These are phyloP conservation scores for Vicia villosa DNA, from an alignment of 306 rosid species.

Conservation along the genomic window DNA sequence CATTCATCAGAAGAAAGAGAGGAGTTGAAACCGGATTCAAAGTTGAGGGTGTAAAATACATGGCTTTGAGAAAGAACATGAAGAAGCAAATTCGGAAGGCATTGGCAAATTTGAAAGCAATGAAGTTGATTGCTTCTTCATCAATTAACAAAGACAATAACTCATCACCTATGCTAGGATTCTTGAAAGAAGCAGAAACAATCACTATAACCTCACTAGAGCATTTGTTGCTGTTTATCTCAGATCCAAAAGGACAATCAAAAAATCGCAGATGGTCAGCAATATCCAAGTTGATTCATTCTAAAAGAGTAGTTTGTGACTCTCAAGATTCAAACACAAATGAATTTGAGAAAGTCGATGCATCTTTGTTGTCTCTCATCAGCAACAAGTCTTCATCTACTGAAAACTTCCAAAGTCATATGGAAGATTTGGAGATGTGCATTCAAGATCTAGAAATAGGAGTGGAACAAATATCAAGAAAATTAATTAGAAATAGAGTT, in stretches of 20 bases:
- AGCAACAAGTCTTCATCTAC: conserved; percentile 21
- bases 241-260: conserved; percentile 23
- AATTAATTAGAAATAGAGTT: conserved; percentile 41
- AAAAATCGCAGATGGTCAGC: conserved; percentile 39
- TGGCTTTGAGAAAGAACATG: conserved; percentile 27
- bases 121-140: conserved; percentile 12
- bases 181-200: conserved; percentile 38
- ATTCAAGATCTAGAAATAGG: conserved; percentile 42
- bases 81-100: conserved; percentile 36
- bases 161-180: conserved; percentile 1
- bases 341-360: conserved; percentile 39
- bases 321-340: conserved; percentile 23
- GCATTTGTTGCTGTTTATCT: conserved; percentile 33
- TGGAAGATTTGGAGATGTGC: conserved; percentile 40
- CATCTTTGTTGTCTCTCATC: conserved; percentile 26
- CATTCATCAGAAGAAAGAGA: conserved; percentile 30
- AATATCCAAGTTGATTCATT: conserved; percentile 36
- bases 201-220: conserved; percentile 36
- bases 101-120: conserved; percentile 34
- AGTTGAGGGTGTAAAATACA: conserved; percentile 28
- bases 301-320: conserved; percentile 34
- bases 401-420: conserved; percentile 23
- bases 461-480: conserved; percentile 39
- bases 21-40: conserved; percentile 27
- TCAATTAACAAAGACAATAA: not conserved